These are phyloP conservation scores for Solanum corneliomulleri DNA, from an alignment of 257 asterid genomes.

Conservation along the genomic window DNA sequence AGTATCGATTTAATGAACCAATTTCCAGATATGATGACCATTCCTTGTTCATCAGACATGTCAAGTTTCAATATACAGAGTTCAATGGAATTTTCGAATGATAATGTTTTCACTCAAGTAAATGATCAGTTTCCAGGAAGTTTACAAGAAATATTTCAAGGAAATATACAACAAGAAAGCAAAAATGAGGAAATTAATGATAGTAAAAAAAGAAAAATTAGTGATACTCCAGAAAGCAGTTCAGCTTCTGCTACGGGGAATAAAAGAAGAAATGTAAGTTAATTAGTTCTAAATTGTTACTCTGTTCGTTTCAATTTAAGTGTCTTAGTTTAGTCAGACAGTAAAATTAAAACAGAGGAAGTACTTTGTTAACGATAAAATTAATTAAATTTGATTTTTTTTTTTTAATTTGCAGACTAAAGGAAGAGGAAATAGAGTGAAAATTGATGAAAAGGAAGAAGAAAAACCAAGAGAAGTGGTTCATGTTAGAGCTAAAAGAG, in stretches of 20 bases:
- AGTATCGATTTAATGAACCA: conserved; percentile 24
- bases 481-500: conserved; percentile 89
- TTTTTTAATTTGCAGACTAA: not conserved
- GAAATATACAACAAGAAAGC: conserved; percentile 3
- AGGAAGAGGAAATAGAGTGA: conserved; percentile 35
- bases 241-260: conserved; percentile 31
- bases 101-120: conserved; percentile 6
- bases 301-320: not conserved
- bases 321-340: not conserved
- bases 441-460: conserved; percentile 23
- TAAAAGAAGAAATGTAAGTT: conserved; percentile 26
- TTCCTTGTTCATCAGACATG: conserved; percentile 4
- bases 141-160: conserved; percentile 20
- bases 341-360: not conserved
- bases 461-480: conserved; percentile 53
- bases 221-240: conserved; percentile 33
- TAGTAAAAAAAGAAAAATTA: conserved; percentile 36
- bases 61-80: conserved; percentile 14
- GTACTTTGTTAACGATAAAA: not conserved
- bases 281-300: not conserved
- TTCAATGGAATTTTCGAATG: conserved; percentile 25
- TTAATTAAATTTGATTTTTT: not conserved
- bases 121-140: conserved; percentile 23
- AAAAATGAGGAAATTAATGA: conserved; percentile 30
- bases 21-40: conserved; percentile 24